phyloP scores from a whole-genome alignment of 441 rosid species.

The Kokia cookei region DNA sequence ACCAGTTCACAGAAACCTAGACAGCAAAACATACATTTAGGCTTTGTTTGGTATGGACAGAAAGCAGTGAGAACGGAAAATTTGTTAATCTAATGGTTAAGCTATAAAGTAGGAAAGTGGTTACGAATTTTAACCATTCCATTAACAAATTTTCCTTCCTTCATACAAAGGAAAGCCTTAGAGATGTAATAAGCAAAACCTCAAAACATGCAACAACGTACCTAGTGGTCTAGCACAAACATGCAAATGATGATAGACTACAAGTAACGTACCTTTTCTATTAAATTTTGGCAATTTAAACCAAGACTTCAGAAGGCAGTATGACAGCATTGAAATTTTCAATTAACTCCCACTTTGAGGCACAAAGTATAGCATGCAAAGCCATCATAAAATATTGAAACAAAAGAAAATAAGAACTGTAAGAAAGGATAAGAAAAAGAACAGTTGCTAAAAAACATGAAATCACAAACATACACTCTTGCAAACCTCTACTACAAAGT shows the following conservation, averaged over 20 bases:
- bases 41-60: too few relatives aligned
- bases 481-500: not conserved
- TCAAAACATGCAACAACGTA: not conserved
- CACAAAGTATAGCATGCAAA: slow-evolving; percentile 1
- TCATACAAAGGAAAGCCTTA: too few relatives aligned
- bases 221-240: not conserved
- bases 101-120: too few relatives aligned
- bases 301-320: slow-evolving; percentile 20
- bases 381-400: not conserved
- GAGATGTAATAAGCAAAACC: not conserved
- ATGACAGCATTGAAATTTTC: slow-evolving; percentile 12
- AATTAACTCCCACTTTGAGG: slow-evolving; percentile 19
- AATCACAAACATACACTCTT: not conserved
- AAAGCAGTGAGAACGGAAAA: too few relatives aligned
- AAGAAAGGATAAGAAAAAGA: not conserved
- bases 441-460: not conserved
- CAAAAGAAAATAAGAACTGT: not conserved
- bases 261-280: slow-evolving; percentile 19
- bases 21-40: not conserved
- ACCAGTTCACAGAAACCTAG: not conserved
- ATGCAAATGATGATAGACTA: not conserved
- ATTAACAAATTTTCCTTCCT: too few relatives aligned
- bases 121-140: too few relatives aligned
- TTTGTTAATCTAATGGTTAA: too few relatives aligned
- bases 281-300: slow-evolving; percentile 22